phyloP scores from a whole-genome alignment of 306 rosid genomes.

The Acacia confusa region DNA sequence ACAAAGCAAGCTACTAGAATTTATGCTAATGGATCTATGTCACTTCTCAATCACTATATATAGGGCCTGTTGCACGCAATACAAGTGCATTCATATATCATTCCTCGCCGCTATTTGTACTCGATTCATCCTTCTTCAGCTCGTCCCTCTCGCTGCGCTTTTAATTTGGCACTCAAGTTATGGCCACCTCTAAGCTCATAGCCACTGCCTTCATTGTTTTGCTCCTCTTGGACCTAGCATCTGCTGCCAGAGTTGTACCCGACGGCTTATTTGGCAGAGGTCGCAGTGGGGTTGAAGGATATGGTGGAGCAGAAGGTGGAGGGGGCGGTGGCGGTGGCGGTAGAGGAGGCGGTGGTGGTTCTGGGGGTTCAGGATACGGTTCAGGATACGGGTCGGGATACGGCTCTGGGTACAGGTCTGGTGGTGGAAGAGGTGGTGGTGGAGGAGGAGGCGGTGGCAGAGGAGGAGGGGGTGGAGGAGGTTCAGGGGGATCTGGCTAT shows the following conservation, averaged over 20 bases:
- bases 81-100: neutral
- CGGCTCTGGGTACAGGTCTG: conserved; percentile 1
- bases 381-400: conserved; percentile 1
- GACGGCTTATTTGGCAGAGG: neutral
- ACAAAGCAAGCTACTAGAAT: neutral
- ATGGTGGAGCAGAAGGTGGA: neutral
- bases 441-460: conserved; percentile 9
- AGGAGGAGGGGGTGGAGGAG: conserved; percentile 35
- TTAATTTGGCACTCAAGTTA: neutral
- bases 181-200: conserved; percentile 35
- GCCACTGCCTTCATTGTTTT: conserved; percentile 46
- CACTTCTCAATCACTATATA: neutral
- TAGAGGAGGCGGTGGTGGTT: neutral
- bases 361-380: neutral
- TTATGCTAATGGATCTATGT: neutral
- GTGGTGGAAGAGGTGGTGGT: conserved; percentile 1
- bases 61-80: neutral
- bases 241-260: conserved; percentile 39
- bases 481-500: conserved; percentile 40
- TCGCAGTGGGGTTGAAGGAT: neutral
- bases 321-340: neutral
- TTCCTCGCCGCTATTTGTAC: no score
- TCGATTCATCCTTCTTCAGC: neutral
- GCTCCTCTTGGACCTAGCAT: conserved; percentile 46
- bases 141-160: neutral